Base-by-base conservation (phyloP, 1,284 basidiomycete species). In the Grifola frondosa region DNA sequence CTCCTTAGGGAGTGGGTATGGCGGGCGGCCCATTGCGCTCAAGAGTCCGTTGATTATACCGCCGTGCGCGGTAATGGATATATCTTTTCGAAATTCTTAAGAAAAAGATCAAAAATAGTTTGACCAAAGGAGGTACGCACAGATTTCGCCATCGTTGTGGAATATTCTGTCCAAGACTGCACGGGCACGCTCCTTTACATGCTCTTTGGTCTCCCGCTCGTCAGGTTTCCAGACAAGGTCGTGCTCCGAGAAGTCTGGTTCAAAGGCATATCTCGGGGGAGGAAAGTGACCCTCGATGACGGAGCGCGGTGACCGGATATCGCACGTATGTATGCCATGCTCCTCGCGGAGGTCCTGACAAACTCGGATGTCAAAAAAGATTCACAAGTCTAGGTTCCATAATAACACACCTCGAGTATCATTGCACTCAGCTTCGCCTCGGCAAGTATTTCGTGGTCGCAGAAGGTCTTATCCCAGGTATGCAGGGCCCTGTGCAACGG, bases 241-340 rank as follows among this genome's bases (percentile, higher is more conserved):
- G 17, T 81, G 69, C 58, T 95, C 91, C 0, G 77, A 67, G 48
- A 95, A 84, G 0, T 73, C 77, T 0, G 68, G 60, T 56, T 93
- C 88, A 44, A 92, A 79, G 1, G 39, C 51, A 57, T 86, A 84
- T 5, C 65, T 59, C 0, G 88, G 85, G 54, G 54, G 48, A 2
- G 53, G 45, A 40, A 87, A 92, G 2, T 71, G 61, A 0, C 60
- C 50, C 0, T 62, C 49, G 40, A 94, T 81, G 37, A 75, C 72
- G 0, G 79, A 71, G 41, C 73, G 69, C 0, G 76, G 68, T 11
- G 69, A 69, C 7, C 88, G 78, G 50, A 78, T 75, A 59, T 91
- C 88, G 57, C 88, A 91, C 0, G 84, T 87, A 54, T 90, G 85
- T 1, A 78, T 71, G 0, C 88, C 87, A 42, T 80, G 77, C 43